These are phyloP conservation scores for Diversispora epigaea DNA, from an alignment of 192 early-diverging fungal species.

Conservation along the genomic window DNA sequence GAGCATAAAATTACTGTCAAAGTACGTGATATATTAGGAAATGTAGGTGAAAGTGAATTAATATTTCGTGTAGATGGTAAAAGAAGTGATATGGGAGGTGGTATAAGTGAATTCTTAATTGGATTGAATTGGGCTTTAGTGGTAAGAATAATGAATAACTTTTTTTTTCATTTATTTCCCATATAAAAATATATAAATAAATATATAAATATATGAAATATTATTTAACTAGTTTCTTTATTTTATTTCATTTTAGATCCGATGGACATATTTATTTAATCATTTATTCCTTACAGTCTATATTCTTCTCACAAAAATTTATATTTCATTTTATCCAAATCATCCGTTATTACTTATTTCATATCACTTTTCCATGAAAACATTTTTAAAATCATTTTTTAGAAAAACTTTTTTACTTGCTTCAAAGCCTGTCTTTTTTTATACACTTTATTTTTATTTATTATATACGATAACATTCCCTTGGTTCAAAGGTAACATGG, in stretches of 20 bases:
- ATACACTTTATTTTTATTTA: slow-evolving; percentile 37
- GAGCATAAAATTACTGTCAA: slow-evolving; percentile 63
- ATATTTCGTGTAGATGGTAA: slow-evolving; percentile 72
- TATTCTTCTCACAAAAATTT: slow-evolving; percentile 17
- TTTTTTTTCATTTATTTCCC: slow-evolving; percentile 19
- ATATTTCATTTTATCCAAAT: slow-evolving; percentile 41
- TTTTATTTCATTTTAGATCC: neutral
- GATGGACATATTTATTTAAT: neutral
- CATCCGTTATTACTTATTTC: slow-evolving; percentile 1
- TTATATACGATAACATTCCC: slow-evolving; percentile 56
- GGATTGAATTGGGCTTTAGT: slow-evolving; percentile 54
- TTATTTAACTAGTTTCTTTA: no score
- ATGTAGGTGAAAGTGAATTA: slow-evolving; percentile 42
- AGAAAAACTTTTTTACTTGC: slow-evolving; percentile 25
- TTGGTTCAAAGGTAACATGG: slow-evolving; percentile 69
- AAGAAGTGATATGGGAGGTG: slow-evolving; percentile 58
- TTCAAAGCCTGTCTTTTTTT: slow-evolving; percentile 36
- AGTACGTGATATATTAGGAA: slow-evolving; percentile 59
- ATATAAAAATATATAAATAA: slow-evolving; percentile 29
- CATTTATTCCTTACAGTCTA: neutral
- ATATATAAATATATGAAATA: neutral
- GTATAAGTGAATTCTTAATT: slow-evolving; percentile 75
- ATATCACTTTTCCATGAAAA: slow-evolving; percentile 32
- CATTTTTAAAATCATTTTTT: slow-evolving; percentile 16
- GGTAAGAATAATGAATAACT: slow-evolving; percentile 39